Percentiles rank a stretch among this genome's conserved stretches.
Evolutionary conservation across 176 grass and related monocot genomes (phyloP).

Genomic region (Eragrostis curvula): DNA sequence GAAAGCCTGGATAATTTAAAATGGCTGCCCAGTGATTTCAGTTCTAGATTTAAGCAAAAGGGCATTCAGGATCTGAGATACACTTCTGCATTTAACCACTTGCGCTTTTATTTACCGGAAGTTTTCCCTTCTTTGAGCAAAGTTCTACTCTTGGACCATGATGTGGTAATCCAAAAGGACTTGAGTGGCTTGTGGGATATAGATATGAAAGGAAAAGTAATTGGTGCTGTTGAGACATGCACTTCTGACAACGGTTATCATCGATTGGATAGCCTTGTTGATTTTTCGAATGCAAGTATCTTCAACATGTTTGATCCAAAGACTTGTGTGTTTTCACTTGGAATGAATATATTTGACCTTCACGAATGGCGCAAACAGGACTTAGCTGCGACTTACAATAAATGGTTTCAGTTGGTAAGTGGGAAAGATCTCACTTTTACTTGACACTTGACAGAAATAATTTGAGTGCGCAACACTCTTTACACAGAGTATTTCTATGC

Average conservation of each 20-base stretch:
- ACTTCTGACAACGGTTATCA: slow-evolving; percentile 34
- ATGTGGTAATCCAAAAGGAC: slow-evolving; percentile 83
- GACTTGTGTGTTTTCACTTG: slow-evolving; percentile 72
- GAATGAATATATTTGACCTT: slow-evolving; percentile 91
- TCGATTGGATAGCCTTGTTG: slow-evolving; percentile 67
- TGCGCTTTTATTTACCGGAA: slow-evolving; percentile 92
- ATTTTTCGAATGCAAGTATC: slow-evolving; percentile 68
- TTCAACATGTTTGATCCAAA: slow-evolving; percentile 60
- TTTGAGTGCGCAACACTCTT: neutral
- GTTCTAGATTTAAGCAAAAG: slow-evolving; percentile 65
- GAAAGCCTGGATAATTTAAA: slow-evolving; percentile 67
- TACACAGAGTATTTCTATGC: neutral
- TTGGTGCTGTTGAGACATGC: slow-evolving; percentile 67
- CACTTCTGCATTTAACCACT: slow-evolving; percentile 77
- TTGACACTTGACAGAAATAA: neutral
- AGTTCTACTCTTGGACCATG: slow-evolving; percentile 89
- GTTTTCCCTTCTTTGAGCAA: slow-evolving; percentile 81
- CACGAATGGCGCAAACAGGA: slow-evolving; percentile 69
- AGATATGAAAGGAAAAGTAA: slow-evolving; percentile 75
- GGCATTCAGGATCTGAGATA: slow-evolving; percentile 62
- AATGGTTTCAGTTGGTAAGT: slow-evolving; percentile 78
- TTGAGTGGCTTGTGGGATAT: slow-evolving; percentile 63
- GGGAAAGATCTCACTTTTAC: neutral
- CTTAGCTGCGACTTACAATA: slow-evolving; percentile 57
- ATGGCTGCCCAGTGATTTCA: slow-evolving; percentile 62